Percentiles rank a stretch among this genome's conserved stretches.
These are phyloP conservation scores for Cucumis melo DNA, from an alignment of 306 rosid genomes.

Conservation along the genomic window DNA sequence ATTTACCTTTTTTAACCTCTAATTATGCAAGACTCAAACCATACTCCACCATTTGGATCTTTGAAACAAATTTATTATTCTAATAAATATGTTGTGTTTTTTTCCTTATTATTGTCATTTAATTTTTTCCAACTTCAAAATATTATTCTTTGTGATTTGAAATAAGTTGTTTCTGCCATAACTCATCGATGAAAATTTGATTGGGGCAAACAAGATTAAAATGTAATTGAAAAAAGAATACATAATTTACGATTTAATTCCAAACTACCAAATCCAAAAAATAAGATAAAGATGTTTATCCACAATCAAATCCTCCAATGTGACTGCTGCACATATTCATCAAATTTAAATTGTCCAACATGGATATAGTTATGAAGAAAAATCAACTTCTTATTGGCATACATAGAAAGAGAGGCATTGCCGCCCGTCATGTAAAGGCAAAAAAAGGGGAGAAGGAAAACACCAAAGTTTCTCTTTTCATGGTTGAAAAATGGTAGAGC, in stretches of 20 bases:
- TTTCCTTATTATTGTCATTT: neutral
- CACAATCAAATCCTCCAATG: neutral
- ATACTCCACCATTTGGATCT: neutral
- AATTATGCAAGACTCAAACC: neutral
- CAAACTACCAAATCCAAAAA: neutral
- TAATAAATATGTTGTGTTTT: neutral
- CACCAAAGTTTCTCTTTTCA: neutral
- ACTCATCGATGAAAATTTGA: neutral
- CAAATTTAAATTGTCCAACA: neutral
- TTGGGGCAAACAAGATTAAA: neutral
- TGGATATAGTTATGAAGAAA: neutral
- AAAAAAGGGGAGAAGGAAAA: neutral
- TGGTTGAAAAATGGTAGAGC: neutral
- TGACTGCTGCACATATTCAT: neutral
- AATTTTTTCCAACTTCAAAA: neutral
- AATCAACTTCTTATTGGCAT: conserved; percentile 4
- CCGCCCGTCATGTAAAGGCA: neutral
- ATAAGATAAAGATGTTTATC: neutral
- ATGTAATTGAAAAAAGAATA: neutral
- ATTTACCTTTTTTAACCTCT: neutral
- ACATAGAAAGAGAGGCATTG: neutral
- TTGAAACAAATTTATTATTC: neutral
- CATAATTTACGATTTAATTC: neutral
- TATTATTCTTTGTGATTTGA: no score
- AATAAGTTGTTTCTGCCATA: neutral